phyloP scores from a whole-genome alignment of 208 protist genomes.

The Wallacemonas collosoma region DNA sequence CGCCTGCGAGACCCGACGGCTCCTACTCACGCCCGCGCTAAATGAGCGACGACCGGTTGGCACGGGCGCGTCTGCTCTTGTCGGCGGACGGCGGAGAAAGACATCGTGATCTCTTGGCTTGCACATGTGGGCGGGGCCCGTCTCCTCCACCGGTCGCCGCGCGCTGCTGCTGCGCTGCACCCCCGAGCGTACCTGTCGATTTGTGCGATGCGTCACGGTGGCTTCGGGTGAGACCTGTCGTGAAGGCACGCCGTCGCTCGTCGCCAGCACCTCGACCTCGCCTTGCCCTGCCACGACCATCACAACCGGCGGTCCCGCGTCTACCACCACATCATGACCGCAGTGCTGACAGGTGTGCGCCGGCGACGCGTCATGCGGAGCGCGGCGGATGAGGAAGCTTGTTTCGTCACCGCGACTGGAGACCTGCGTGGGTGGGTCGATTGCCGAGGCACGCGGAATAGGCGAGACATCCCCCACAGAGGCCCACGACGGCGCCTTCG shows the following conservation, averaged over 20 bases:
- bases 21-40: conserved; percentile 1
- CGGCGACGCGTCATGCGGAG: background rate
- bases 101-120: conserved; percentile 20
- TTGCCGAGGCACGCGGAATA: background rate
- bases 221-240: background rate
- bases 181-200: background rate
- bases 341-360: conserved; percentile 1
- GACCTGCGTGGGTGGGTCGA: background rate
- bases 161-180: no score
- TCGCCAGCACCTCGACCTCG: conserved; percentile 4
- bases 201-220: background rate
- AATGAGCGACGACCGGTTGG: background rate
- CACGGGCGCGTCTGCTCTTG: background rate
- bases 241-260: conserved; percentile 9
- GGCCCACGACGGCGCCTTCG: background rate
- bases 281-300: background rate
- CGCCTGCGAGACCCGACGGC: conserved; percentile 6
- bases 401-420: conserved; percentile 10
- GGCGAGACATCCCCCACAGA: background rate
- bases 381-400: conserved; percentile 3
- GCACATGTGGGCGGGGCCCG: background rate
- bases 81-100: conserved; percentile 7
- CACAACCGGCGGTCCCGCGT: background rate
- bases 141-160: background rate
- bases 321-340: background rate